Evolutionary conservation across 2,329 filamentous ascomycete species (phyloP).

Genomic region (Nemania diffusa): DNA sequence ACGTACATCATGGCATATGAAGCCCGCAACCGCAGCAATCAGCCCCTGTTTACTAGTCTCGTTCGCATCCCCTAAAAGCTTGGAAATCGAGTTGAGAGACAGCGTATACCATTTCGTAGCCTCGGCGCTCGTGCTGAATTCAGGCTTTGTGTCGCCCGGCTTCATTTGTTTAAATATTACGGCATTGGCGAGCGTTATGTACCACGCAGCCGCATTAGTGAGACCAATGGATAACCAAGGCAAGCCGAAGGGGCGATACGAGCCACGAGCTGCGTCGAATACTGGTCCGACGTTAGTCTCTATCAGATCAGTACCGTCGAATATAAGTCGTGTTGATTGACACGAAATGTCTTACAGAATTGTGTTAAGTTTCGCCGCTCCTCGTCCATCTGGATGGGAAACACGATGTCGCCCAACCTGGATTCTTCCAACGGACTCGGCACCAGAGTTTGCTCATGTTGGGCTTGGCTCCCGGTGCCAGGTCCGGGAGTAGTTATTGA

Average conservation of each 20-base stretch:
- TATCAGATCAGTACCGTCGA: not conserved
- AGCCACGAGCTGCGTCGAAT: constrained; percentile 39
- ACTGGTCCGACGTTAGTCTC: constrained; percentile 28
- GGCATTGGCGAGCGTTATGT: constrained; percentile 46
- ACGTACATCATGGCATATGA: constrained; percentile 44
- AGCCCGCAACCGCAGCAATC: constrained; percentile 42
- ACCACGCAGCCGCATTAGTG: constrained; percentile 43
- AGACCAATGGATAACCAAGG: constrained; percentile 44
- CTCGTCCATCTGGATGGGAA: constrained; percentile 44
- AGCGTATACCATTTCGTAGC: constrained; percentile 45
- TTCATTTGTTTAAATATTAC: constrained; percentile 35
- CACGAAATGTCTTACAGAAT: constrained; percentile 36
- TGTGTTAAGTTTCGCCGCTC: constrained; percentile 38
- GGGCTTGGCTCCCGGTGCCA: not conserved
- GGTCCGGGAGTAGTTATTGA: not conserved
- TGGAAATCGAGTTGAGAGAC: constrained; percentile 42
- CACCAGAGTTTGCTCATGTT: constrained; percentile 16
- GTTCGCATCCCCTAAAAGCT: constrained; percentile 38
- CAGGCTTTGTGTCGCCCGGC: constrained; percentile 31
- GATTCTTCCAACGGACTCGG: constrained; percentile 34
- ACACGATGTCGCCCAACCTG: constrained; percentile 36
- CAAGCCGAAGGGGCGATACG: constrained; percentile 42
- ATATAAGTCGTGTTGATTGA: not conserved
- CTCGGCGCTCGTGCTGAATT: constrained; percentile 36
- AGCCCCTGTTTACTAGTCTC: constrained; percentile 41